A percentile compares a stretch with the other conserved stretches of the same genome.
Evolutionary conservation across 768 basidiomycete species (phyloP).

Genomic region (Fomitopsis serialis): DNA sequence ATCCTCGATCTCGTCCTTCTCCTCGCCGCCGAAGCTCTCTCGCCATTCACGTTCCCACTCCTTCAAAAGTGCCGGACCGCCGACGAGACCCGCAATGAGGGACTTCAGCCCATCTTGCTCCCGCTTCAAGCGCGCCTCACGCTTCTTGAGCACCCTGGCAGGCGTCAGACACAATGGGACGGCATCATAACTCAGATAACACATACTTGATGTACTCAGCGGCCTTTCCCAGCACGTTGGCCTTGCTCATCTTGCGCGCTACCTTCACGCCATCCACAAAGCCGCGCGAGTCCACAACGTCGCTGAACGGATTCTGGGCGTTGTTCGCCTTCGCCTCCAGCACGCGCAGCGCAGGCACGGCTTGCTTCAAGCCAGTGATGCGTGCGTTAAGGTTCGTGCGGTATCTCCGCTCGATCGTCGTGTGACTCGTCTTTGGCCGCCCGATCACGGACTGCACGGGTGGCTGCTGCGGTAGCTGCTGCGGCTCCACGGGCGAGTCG

Average conservation of each 20-base stretch:
- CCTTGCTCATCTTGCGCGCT: constrained; percentile 87
- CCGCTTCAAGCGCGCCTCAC: constrained; percentile 63
- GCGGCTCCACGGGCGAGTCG: constrained; percentile 17
- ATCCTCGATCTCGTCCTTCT: constrained; percentile 52
- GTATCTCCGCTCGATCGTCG: constrained; percentile 84
- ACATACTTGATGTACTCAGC: constrained; percentile 76
- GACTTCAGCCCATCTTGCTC: constrained; percentile 74
- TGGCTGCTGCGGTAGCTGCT: not conserved
- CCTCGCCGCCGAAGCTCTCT: constrained; percentile 69
- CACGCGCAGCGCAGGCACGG: constrained; percentile 80
- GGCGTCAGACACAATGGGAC: constrained; percentile 1
- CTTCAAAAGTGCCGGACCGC: constrained; percentile 61
- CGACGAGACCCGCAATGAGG: constrained; percentile 65
- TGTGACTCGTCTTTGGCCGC: constrained; percentile 83
- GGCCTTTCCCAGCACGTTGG: constrained; percentile 84
- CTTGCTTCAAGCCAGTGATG: constrained; percentile 72
- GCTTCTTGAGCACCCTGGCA: constrained; percentile 67
- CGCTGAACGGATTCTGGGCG: constrained; percentile 25
- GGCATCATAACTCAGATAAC: not conserved
- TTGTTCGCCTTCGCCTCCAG: constrained; percentile 51
- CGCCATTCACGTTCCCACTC: constrained; percentile 79
- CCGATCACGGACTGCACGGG: constrained; percentile 20
- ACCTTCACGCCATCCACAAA: constrained; percentile 92
- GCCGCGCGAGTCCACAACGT: constrained; percentile 75
- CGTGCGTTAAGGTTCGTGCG: constrained; percentile 86